Percentiles rank a stretch among this genome's conserved stretches.
Conservation (phyloP, 2,329 filamentous ascomycete species). For the Neospermospora avenae region DNA sequence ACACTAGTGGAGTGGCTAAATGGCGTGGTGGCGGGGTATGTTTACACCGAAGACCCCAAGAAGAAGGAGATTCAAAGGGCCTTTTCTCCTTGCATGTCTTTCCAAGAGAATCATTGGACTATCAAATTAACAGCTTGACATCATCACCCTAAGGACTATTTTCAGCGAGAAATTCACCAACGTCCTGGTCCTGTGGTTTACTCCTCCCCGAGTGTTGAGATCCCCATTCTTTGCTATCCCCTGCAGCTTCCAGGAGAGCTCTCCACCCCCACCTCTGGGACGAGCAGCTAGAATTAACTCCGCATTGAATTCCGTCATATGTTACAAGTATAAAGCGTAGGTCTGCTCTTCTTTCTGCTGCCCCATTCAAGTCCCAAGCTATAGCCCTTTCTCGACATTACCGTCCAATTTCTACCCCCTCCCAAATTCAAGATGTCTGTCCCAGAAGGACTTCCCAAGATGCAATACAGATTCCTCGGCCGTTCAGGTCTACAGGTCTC, state of each 20-base stretch:
- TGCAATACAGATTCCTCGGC: conserved; percentile 71
- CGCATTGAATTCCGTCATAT: conserved; percentile 9
- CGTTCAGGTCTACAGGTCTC: conserved; percentile 72
- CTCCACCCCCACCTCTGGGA: conserved; percentile 1
- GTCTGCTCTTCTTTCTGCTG: not conserved
- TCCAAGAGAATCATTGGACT: not conserved
- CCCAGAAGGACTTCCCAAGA: conserved; percentile 46
- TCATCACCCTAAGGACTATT: not conserved
- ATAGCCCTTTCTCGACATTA: not conserved
- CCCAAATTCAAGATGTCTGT: conserved; percentile 25
- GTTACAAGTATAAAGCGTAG: not conserved
- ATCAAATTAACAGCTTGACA: not conserved
- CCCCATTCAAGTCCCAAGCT: not conserved
- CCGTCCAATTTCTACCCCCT: not conserved
- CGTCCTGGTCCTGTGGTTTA: not conserved
- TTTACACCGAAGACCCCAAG: not conserved
- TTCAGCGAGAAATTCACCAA: not conserved
- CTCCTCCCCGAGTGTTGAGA: not conserved
- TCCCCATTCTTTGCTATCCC: not conserved
- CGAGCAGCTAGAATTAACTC: conserved; percentile 2
- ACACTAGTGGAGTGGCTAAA: not conserved
- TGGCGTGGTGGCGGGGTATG: not conserved
- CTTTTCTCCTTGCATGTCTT: not conserved
- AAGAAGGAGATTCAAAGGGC: not conserved
- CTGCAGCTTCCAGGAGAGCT: not conserved